Conservation (phyloP, 2,329 filamentous ascomycete species). For the Fusarium avenaceum region DNA sequence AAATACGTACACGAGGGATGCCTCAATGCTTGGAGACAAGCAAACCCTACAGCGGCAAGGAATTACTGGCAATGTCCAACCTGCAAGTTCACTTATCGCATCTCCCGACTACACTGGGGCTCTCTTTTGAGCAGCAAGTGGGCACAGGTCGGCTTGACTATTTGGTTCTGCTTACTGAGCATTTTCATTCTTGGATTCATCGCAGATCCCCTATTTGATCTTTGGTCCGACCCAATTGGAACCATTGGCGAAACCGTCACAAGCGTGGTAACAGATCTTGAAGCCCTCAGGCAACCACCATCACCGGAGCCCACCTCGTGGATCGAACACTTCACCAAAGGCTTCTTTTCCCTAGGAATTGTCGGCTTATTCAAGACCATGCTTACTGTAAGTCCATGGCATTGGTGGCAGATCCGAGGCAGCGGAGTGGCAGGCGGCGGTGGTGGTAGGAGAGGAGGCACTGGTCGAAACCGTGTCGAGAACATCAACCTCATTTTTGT, state of each 20-base stretch:
- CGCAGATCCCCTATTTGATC: slow-evolving; percentile 90
- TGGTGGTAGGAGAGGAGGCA: slow-evolving; percentile 67
- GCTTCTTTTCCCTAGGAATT: slow-evolving; percentile 88
- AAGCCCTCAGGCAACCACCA: slow-evolving; percentile 53
- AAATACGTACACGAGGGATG: slow-evolving; percentile 96
- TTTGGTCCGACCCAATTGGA: slow-evolving; percentile 84
- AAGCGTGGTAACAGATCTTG: slow-evolving; percentile 58
- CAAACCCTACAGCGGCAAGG: slow-evolving; percentile 73
- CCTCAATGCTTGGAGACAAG: slow-evolving; percentile 83
- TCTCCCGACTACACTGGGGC: slow-evolving; percentile 83
- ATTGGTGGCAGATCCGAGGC: slow-evolving; percentile 80
- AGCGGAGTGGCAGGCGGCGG: slow-evolving; percentile 68
- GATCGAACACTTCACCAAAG: slow-evolving; percentile 88
- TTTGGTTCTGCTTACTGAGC: slow-evolving; percentile 76
- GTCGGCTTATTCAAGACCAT: slow-evolving; percentile 87
- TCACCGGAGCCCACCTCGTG: slow-evolving; percentile 72
- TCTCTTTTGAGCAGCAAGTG: slow-evolving; percentile 75
- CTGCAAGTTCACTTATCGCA: slow-evolving; percentile 84
- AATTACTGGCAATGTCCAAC: slow-evolving; percentile 92
- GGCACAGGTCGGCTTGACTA: slow-evolving; percentile 78
- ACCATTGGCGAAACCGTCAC: slow-evolving; percentile 68
- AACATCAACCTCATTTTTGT: slow-evolving; percentile 85
- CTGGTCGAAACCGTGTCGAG: slow-evolving; percentile 82
- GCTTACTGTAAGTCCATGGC: slow-evolving; percentile 78
- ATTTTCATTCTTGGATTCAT: slow-evolving; percentile 91